Percentiles rank a stretch among this genome's conserved stretches.
Evolutionary conservation across 2,329 filamentous ascomycete genomes (phyloP).

Genomic region (Epichloe elymi): DNA sequence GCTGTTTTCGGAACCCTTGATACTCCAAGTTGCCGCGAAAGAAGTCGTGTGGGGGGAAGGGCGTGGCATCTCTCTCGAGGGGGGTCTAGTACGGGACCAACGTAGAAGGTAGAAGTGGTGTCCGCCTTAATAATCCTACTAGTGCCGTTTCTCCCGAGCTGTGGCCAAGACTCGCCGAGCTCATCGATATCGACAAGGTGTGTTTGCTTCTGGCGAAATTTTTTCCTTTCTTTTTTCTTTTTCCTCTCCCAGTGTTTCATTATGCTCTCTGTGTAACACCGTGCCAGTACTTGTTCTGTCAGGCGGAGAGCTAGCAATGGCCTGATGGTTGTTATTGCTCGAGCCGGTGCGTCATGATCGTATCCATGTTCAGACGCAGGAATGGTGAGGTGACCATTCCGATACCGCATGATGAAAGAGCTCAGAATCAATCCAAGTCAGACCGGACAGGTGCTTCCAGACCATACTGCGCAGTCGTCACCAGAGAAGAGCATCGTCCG

Average conservation of each 20-base stretch:
- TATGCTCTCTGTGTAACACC: neutral
- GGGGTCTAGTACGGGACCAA: too few relatives aligned
- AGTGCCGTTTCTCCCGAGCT: neutral
- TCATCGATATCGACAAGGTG: slow-evolving; percentile 1
- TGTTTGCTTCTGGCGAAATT: neutral
- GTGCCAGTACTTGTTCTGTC: neutral
- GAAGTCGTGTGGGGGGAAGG: too few relatives aligned
- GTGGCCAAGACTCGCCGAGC: neutral
- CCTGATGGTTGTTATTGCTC: neutral
- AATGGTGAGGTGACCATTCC: neutral
- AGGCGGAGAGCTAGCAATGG: too few relatives aligned
- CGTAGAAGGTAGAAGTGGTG: neutral
- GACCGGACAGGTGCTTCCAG: neutral
- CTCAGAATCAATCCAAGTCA: too few relatives aligned
- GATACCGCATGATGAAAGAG: neutral
- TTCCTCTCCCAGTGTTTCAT: neutral
- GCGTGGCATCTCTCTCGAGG: too few relatives aligned
- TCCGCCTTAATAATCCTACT: neutral
- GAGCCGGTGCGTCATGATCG: neutral
- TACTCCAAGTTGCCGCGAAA: neutral
- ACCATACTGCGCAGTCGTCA: neutral
- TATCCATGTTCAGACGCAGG: neutral
- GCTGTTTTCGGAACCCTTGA: neutral
- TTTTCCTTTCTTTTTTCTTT: neutral
- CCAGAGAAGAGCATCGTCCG: neutral